A percentile compares a stretch with the other conserved stretches of the same genome.
Evolutionary conservation across 225 moss, liverwort and hornwort species (phyloP).

Genomic region (Bryum argenteum): DNA sequence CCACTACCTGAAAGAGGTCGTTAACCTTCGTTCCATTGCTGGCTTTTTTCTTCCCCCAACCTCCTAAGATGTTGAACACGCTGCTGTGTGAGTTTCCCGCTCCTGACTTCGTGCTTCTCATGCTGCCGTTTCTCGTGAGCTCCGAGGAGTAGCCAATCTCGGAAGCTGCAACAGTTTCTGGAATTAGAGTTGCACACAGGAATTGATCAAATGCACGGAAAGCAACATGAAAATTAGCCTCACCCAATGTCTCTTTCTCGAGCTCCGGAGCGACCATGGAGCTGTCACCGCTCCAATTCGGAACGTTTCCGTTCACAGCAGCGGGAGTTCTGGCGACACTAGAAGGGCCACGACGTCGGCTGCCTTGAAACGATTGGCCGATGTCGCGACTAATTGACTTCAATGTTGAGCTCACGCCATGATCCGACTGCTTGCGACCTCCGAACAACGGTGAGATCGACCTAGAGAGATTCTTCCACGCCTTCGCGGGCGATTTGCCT

Average conservation of each 20-base stretch:
- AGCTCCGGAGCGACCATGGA: conserved; percentile 42
- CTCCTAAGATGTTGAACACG: conserved; percentile 37
- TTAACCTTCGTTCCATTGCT: conserved; percentile 42
- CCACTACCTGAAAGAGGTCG: conserved; percentile 45
- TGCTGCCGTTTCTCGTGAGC: conserved; percentile 39
- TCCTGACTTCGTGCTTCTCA: conserved; percentile 43
- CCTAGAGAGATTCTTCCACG: conserved; percentile 45
- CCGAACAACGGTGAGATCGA: conserved; percentile 48
- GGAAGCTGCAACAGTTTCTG: conserved; percentile 31
- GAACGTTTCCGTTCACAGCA: conserved; percentile 11
- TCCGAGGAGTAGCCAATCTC: conserved; percentile 48
- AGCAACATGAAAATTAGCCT: background rate
- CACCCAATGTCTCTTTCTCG: conserved; percentile 47
- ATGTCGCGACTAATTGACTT: conserved; percentile 39
- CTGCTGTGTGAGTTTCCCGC: conserved; percentile 17
- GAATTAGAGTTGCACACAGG: background rate
- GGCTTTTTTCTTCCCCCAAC: conserved; percentile 50
- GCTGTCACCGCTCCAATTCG: conserved; percentile 54
- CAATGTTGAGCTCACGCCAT: conserved; percentile 22
- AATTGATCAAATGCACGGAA: background rate
- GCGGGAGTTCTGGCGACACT: conserved; percentile 28
- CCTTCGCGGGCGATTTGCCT: conserved; percentile 36
- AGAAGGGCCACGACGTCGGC: conserved; percentile 33
- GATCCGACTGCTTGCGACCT: conserved; percentile 37
- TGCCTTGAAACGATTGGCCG: conserved; percentile 40